Evolutionary conservation across 2,329 filamentous ascomycete genomes (phyloP).

Genomic region (Beauveria sp.): DNA sequence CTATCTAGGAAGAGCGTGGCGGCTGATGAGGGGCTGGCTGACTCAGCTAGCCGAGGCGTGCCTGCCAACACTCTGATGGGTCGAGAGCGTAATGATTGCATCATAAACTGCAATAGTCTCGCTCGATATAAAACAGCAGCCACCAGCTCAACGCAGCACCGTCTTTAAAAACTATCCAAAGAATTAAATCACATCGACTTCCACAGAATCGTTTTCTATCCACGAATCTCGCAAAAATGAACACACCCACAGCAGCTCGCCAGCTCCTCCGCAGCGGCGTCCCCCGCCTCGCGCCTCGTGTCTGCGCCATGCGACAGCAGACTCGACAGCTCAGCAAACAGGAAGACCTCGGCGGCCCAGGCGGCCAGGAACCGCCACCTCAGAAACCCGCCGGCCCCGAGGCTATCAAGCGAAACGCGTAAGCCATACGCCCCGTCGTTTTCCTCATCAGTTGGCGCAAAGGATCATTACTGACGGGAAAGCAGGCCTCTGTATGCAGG

Average conservation of each 20-base stretch:
- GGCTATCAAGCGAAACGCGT: constrained; percentile 26
- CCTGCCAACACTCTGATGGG: too few relatives aligned
- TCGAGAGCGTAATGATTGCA: constrained; percentile 8
- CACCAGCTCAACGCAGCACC: background rate
- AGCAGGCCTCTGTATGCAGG: constrained; percentile 24
- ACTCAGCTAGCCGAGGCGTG: too few relatives aligned
- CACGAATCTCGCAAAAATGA: background rate
- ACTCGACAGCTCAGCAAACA: constrained; percentile 10
- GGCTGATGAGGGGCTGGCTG: too few relatives aligned
- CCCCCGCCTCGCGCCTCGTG: background rate
- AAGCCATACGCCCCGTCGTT: background rate
- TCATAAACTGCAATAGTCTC: background rate
- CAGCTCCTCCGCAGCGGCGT: background rate
- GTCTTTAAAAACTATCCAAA: background rate
- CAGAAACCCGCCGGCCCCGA: constrained; percentile 22
- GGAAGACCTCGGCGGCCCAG: constrained; percentile 26
- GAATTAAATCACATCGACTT: background rate
- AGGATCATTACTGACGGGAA: background rate
- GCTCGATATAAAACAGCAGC: background rate
- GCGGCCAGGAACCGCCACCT: constrained; percentile 25
- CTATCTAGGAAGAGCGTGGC: too few relatives aligned
- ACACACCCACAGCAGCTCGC: background rate
- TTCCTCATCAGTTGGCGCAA: background rate
- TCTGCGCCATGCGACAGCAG: background rate
- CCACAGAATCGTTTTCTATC: too few relatives aligned